phyloP scores from a whole-genome alignment of 108 stramenopile species.

The Epithemia pelagica region DNA sequence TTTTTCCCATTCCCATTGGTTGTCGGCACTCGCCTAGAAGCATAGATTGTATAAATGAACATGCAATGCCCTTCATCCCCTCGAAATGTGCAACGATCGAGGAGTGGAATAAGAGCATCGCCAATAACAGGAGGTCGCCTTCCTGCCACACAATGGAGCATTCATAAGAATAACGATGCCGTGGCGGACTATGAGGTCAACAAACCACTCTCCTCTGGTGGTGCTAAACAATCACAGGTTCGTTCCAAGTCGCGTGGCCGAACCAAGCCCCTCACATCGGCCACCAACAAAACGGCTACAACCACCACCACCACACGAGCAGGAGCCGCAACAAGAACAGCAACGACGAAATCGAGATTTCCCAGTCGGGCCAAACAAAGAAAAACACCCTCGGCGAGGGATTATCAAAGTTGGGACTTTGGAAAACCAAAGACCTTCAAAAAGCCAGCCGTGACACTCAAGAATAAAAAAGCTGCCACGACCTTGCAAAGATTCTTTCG shows the following conservation, averaged over 20 bases:
- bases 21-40: no score
- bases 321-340: neutral
- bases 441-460: neutral
- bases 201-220: neutral
- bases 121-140: neutral
- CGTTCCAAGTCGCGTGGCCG: neutral
- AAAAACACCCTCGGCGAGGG: neutral
- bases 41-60: no score
- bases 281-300: neutral
- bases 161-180: neutral
- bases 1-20: no score
- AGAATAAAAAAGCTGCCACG: slow-evolving; percentile 5
- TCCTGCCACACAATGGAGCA: neutral
- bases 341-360: no score
- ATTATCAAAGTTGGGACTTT: neutral
- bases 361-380: neutral
- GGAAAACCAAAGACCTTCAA: slow-evolving; percentile 4
- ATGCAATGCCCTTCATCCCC: neutral
- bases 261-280: neutral
- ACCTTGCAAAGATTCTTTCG: slow-evolving; percentile 3
- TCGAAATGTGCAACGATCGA: neutral
- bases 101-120: neutral
- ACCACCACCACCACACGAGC: neutral
- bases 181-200: neutral
- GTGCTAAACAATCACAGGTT: neutral